Evolutionary conservation across 2,329 filamentous ascomycete genomes (phyloP).

Genomic region (Colletotrichum sp.): DNA sequence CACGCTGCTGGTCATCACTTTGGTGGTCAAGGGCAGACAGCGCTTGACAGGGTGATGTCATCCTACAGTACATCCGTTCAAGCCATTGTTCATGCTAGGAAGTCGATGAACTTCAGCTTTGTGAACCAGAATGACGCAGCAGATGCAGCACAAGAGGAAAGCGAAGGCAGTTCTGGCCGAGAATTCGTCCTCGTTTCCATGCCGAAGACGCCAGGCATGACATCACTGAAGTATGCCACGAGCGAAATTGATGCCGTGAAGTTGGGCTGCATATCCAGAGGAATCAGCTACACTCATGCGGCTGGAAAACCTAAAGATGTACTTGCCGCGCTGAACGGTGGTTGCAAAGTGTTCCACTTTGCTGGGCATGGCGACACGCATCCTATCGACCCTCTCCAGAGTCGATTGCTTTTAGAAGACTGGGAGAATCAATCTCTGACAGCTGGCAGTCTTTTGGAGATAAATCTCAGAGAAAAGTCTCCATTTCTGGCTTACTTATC

Average conservation of each 20-base stretch:
- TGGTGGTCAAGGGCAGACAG: slow-evolving; percentile 23
- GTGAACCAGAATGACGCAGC: neutral
- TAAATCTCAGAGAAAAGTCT: slow-evolving; percentile 1
- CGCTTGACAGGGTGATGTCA: slow-evolving; percentile 39
- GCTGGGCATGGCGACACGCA: slow-evolving; percentile 37
- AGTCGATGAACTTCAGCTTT: rapidly evolving
- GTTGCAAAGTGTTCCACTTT: slow-evolving; percentile 43
- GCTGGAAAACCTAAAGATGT: slow-evolving; percentile 25
- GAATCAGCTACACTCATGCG: neutral
- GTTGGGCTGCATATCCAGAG: neutral
- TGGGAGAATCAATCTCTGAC: slow-evolving; percentile 1
- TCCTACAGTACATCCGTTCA: slow-evolving; percentile 41
- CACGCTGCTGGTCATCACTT: slow-evolving; percentile 37
- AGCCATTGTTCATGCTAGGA: slow-evolving; percentile 25
- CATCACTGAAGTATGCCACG: slow-evolving; percentile 14
- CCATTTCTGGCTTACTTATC: slow-evolving; percentile 43
- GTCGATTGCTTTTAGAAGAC: slow-evolving; percentile 13
- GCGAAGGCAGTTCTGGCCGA: neutral
- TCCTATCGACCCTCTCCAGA: neutral
- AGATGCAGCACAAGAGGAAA: neutral
- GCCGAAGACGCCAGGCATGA: slow-evolving; percentile 8
- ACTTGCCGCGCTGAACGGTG: slow-evolving; percentile 24
- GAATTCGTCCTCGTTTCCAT: slow-evolving; percentile 32
- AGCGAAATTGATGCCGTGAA: slow-evolving; percentile 24
- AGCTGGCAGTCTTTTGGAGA: slow-evolving; percentile 19